Percentiles rank a stretch among this genome's conserved stretches.
Conservation (phyloP, 371 early-diverging fungal species). For the Apophysomyces variabilis region DNA sequence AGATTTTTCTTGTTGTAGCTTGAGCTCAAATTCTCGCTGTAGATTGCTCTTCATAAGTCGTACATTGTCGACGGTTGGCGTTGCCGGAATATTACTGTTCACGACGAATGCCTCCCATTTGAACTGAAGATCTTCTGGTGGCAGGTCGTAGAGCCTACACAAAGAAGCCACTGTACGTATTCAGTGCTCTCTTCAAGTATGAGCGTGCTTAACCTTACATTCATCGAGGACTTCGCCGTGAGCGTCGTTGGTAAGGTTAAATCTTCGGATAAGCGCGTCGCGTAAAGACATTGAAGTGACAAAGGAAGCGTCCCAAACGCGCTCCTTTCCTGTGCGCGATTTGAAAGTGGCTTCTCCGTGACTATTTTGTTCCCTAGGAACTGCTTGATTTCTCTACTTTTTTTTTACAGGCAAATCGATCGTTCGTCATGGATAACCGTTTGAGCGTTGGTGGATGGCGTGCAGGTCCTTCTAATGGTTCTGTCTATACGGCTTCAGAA, state of each 20-base stretch:
- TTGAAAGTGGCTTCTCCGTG: constrained; percentile 4
- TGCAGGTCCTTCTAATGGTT: not conserved
- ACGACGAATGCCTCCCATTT: constrained; percentile 58
- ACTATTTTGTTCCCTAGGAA: not conserved
- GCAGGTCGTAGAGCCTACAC: constrained; percentile 40
- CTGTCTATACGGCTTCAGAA: constrained; percentile 12
- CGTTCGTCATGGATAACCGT: constrained; percentile 5
- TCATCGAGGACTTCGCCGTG: not conserved
- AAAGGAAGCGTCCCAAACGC: not conserved
- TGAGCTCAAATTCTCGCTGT: constrained; percentile 42
- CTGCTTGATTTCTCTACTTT: not conserved
- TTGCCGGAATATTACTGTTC: constrained; percentile 16
- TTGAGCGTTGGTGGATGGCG: not conserved
- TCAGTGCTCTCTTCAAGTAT: not conserved
- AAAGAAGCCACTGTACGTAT: constrained; percentile 27
- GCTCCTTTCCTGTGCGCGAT: not conserved
- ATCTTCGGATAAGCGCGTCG: not conserved
- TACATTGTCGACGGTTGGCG: constrained; percentile 36
- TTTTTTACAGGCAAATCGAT: constrained; percentile 7
- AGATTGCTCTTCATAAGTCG: constrained; percentile 30
- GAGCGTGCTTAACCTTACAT: constrained; percentile 3
- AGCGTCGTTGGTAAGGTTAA: not conserved
- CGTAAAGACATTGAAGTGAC: not conserved
- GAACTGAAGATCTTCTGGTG: constrained; percentile 36
- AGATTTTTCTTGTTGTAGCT: constrained; percentile 22